Percentiles rank a stretch among this genome's conserved stretches.
Evolutionary conservation across 352 stramenopile species (phyloP).

Genomic region (Globisporangium splendens): DNA sequence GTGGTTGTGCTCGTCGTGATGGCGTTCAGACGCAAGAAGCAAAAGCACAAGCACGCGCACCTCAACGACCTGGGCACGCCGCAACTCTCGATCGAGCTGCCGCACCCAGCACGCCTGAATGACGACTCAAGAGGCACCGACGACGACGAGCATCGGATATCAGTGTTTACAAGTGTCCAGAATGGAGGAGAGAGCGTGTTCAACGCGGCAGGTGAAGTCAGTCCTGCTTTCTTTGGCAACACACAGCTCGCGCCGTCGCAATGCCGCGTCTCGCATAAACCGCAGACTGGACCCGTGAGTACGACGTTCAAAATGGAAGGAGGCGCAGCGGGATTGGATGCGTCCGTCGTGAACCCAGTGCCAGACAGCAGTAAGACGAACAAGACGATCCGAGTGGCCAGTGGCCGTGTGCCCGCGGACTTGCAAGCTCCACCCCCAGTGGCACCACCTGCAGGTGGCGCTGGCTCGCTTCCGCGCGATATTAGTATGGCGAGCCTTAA

Average conservation of each 20-base stretch:
- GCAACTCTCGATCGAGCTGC: conserved; percentile 20
- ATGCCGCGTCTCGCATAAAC: conserved; percentile 10
- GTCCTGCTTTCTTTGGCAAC: conserved; percentile 1
- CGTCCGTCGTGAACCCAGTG: conserved; percentile 1
- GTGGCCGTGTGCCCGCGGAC: background rate
- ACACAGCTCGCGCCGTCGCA: conserved; percentile 5
- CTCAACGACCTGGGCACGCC: conserved; percentile 16
- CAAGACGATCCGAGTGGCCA: conserved; percentile 4
- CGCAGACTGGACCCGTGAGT: conserved; percentile 11
- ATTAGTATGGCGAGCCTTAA: conserved; percentile 18
- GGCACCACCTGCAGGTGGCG: background rate
- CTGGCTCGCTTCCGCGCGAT: conserved; percentile 12
- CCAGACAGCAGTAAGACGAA: conserved; percentile 11
- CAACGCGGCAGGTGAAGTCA: conserved; percentile 5
- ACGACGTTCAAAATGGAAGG: conserved; percentile 12
- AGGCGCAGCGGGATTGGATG: conserved; percentile 1
- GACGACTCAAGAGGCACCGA: background rate
- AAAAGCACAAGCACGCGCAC: conserved; percentile 1
- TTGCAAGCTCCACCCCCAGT: background rate
- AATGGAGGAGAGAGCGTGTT: conserved; percentile 12
- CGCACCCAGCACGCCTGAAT: conserved; percentile 4
- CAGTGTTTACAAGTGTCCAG: conserved; percentile 16
- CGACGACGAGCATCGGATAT: conserved; percentile 10
- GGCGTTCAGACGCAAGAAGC: conserved; percentile 14
- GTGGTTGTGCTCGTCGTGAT: conserved; percentile 14